Conservation (phyloP, 169 alveolate species). For the Babesia ovata region DNA sequence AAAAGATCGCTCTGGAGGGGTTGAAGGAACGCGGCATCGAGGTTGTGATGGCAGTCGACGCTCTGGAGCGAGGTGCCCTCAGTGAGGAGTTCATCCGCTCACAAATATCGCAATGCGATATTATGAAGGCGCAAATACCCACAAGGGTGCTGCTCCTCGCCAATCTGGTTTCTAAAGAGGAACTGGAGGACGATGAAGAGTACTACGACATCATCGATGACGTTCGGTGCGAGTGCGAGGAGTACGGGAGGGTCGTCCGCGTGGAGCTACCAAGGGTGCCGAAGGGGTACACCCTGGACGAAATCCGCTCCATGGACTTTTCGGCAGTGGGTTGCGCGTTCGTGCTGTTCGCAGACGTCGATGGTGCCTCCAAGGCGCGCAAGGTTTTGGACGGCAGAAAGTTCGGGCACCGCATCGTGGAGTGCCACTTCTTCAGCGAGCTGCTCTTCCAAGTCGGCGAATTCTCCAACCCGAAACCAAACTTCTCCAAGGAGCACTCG, state of each 20-base stretch:
- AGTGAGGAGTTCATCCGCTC: conserved; percentile 30
- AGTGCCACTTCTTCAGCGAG: conserved; percentile 80
- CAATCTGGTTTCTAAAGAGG: conserved; percentile 80
- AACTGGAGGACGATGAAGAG: conserved; percentile 82
- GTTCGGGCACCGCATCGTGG: conserved; percentile 74
- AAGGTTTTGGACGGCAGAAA: conserved; percentile 80
- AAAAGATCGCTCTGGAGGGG: conserved; percentile 50
- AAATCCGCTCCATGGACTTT: conserved; percentile 56
- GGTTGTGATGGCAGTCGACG: conserved; percentile 74
- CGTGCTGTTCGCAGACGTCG: conserved; percentile 74
- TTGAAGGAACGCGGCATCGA: conserved; percentile 36
- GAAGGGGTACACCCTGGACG: conserved; percentile 61
- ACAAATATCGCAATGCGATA: conserved; percentile 39
- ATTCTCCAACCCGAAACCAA: conserved; percentile 75
- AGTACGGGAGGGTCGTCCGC: conserved; percentile 80
- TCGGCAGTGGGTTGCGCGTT: conserved; percentile 76
- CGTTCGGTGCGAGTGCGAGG: conserved; percentile 81
- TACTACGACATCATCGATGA: conserved; percentile 86
- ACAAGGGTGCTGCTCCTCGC: conserved; percentile 77
- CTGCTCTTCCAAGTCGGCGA: conserved; percentile 50
- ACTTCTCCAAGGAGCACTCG: conserved; percentile 69
- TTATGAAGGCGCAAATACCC: conserved; percentile 78
- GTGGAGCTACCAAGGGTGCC: conserved; percentile 85
- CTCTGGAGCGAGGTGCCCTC: conserved; percentile 69
- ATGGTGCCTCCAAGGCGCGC: conserved; percentile 78